A percentile compares a stretch with the other conserved stretches of the same genome.
phyloP scores from a whole-genome alignment of 2,329 filamentous ascomycete genomes.

The Aspergillus tamarii region DNA sequence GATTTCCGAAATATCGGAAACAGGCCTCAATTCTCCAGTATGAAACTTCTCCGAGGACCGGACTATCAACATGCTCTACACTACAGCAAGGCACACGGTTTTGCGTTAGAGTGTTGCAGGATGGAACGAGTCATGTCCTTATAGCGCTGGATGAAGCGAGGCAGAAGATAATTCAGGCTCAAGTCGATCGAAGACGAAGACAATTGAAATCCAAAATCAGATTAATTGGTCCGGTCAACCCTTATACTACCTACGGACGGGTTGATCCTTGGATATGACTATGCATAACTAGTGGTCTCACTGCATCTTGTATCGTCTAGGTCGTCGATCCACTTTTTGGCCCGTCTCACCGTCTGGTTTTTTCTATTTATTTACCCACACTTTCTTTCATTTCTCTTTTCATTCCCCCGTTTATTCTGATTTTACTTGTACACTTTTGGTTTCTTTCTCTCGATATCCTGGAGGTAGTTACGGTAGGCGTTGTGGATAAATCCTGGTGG shows the following conservation, averaged over 20 bases:
- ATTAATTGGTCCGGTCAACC: constrained; percentile 42
- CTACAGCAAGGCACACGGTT: constrained; percentile 31
- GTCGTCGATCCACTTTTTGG: neutral
- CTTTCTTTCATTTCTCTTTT: neutral
- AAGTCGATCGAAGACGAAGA: constrained; percentile 40
- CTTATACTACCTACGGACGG: constrained; percentile 27
- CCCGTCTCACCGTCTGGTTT: neutral
- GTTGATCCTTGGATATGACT: constrained; percentile 36
- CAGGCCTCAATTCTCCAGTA: constrained; percentile 1
- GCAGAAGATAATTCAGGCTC: constrained; percentile 37
- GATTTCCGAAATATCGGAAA: constrained; percentile 23
- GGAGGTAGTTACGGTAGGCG: constrained; percentile 12
- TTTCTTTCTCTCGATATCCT: constrained; percentile 1
- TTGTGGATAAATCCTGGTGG: constrained; percentile 10
- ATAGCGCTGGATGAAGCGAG: constrained; percentile 37
- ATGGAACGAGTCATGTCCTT: constrained; percentile 31
- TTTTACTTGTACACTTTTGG: neutral
- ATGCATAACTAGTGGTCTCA: neutral
- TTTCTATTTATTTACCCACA: neutral
- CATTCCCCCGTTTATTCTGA: neutral
- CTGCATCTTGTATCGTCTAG: neutral
- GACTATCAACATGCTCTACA: constrained; percentile 24
- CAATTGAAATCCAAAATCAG: constrained; percentile 46
- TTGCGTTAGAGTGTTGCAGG: constrained; percentile 28
- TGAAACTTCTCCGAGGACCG: constrained; percentile 9